A percentile compares a stretch with the other conserved stretches of the same genome.
Conservation (phyloP, 108 stramenopile genomes). For the Stephanodiscus minutulus region DNA sequence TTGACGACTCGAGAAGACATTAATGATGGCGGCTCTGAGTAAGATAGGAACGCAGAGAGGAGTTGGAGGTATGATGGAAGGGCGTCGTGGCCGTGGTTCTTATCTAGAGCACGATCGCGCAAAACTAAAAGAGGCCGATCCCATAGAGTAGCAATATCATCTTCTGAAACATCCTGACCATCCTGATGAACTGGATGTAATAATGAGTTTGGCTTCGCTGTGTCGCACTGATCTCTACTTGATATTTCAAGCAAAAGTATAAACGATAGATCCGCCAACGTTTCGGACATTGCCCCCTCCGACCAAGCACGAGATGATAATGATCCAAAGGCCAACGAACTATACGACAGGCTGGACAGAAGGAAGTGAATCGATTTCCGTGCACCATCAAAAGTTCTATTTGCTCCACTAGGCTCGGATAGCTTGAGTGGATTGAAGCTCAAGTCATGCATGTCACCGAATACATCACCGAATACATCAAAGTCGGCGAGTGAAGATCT, state of each 20-base stretch:
- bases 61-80: constrained; percentile 46
- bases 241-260: constrained; percentile 38
- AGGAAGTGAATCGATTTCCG: constrained; percentile 34
- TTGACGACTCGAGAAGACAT: constrained; percentile 16
- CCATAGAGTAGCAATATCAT: constrained; percentile 45
- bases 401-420: constrained; percentile 23
- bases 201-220: constrained; percentile 9
- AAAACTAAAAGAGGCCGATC: constrained; percentile 38
- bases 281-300: constrained; percentile 41
- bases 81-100: constrained; percentile 40
- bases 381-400: constrained; percentile 40
- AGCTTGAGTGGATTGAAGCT: constrained; percentile 36
- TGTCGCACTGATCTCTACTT: constrained; percentile 11
- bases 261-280: constrained; percentile 43
- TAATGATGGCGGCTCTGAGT: constrained; percentile 38
- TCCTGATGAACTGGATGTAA: neutral
- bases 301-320: constrained; percentile 40
- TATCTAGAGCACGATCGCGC: constrained; percentile 52
- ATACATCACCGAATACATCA: constrained; percentile 18
- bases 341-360: constrained; percentile 34
- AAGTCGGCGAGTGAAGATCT: neutral
- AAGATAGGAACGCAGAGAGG: constrained; percentile 38
- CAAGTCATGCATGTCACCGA: constrained; percentile 8
- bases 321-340: constrained; percentile 28
- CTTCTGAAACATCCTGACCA: constrained; percentile 7